phyloP scores from a whole-genome alignment of 2,329 filamentous ascomycete genomes.

The Talaromyces verruculosus region DNA sequence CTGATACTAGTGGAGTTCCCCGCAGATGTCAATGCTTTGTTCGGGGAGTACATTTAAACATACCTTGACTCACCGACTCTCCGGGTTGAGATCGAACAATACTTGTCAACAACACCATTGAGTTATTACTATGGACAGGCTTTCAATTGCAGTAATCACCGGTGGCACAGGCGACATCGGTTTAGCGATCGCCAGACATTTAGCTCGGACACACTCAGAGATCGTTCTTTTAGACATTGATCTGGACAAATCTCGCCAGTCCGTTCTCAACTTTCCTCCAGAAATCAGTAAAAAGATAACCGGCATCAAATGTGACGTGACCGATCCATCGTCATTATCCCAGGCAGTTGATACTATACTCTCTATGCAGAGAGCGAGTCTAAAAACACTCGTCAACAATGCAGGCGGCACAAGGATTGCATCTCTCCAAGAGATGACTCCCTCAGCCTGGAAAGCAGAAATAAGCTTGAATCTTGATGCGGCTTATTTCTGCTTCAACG shows the following conservation, averaged over 20 bases:
- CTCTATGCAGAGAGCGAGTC: slow-evolving; percentile 8
- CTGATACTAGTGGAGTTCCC: neutral
- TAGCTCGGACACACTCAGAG: slow-evolving; percentile 26
- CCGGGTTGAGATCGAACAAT: neutral
- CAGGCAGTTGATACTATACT: slow-evolving; percentile 20
- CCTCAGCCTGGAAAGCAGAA: slow-evolving; percentile 25
- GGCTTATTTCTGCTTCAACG: slow-evolving; percentile 25
- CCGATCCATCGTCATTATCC: slow-evolving; percentile 25
- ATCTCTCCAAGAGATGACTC: slow-evolving; percentile 27
- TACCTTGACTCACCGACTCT: neutral
- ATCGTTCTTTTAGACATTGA: slow-evolving; percentile 29
- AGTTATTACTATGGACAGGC: neutral
- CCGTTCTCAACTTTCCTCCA: slow-evolving; percentile 21
- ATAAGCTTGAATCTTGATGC: slow-evolving; percentile 27
- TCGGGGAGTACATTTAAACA: neutral
- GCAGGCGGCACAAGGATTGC: slow-evolving; percentile 28
- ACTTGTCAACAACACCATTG: neutral
- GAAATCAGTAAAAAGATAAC: slow-evolving; percentile 22
- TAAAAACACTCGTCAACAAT: slow-evolving; percentile 32
- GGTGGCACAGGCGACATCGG: slow-evolving; percentile 32
- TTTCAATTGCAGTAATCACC: slow-evolving; percentile 28
- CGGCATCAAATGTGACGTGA: slow-evolving; percentile 28
- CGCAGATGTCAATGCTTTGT: neutral
- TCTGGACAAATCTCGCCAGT: slow-evolving; percentile 21
- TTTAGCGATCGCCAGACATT: slow-evolving; percentile 28